Base-by-base conservation (phyloP, 176 grass and related monocot species). In the Puya raimondii region DNA sequence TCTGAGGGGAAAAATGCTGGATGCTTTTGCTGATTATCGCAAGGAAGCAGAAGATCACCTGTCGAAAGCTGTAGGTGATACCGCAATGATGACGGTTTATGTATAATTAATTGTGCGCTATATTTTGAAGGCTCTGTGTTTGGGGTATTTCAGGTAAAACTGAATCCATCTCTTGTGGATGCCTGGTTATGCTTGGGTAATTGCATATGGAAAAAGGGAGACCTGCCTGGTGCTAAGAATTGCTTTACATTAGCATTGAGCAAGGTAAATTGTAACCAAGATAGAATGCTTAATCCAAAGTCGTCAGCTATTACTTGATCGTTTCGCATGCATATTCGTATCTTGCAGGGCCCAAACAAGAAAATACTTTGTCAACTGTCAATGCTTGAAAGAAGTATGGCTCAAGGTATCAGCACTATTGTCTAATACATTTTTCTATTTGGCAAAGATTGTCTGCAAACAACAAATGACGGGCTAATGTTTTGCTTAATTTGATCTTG, bases 191-290 rank as follows among this genome's bases (percentile, higher is more conserved):
- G 86, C 76, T 78, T 96, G 70, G 88, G 92, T 65, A 96, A 92
- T 75, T 96, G 92, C 86, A 87, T 96, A 79, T 96, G 92, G 92
- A 96, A 96, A 82, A 96, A 96, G 75, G 92, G 92, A n/a, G 89
- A 92, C 79, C 77, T 96, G 57, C 76, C 70, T 70, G 82, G 83
- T 70, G 92, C 92, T 78, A 92, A 87, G 70, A 96, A 85, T 68
- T 96, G 92, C 20, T 96, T 85, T 74, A 78, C 51, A 12, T 84
- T 85, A 78, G 88, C 92, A 79, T 70, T 87, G 68, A 85, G 76
- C 71, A 96, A 89, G 88, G 92, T 96, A 91, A 57, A 22, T 79
- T 74, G 80, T 72, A 81, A 72, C 48, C 64, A 73, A 75, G 27
- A 59, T 76, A 42, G 56, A 48, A 82, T 66, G 26, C 29, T 70